Percentiles rank a stretch among this genome's conserved stretches.
Evolutionary conservation across 2,329 filamentous ascomycete species (phyloP).

Genomic region (Colletotrichum tropicicola): DNA sequence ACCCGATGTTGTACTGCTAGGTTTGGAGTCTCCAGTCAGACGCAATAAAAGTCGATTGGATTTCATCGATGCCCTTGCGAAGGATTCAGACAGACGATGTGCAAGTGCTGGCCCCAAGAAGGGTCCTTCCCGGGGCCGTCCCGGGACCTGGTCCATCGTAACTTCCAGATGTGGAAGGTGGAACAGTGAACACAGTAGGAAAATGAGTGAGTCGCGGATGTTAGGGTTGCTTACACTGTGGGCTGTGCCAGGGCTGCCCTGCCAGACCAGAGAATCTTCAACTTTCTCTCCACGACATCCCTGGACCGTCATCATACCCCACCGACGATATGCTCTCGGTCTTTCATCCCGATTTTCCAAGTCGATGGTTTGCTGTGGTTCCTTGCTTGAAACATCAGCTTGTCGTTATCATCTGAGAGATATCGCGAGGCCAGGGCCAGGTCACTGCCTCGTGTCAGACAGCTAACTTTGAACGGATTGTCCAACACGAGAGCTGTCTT

Average conservation of each 20-base stretch:
- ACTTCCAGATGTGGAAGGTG: constrained; percentile 8
- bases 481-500: no score
- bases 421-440: no score
- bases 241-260: neutral
- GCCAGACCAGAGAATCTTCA: neutral
- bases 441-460: no score
- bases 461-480: no score
- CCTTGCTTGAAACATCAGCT: no score
- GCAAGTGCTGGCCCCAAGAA: neutral
- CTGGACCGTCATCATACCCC: neutral
- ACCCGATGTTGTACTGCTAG: neutral
- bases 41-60: neutral
- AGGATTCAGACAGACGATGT: neutral
- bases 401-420: no score
- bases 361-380: no score
- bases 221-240: neutral
- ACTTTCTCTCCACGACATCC: neutral
- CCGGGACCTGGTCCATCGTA: neutral
- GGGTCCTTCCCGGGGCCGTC: neutral
- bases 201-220: neutral
- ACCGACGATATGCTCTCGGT: neutral
- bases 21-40: neutral
- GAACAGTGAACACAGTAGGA: neutral
- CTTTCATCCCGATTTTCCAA: no score
- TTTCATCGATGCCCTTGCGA: no score